phyloP scores from a whole-genome alignment of 345 rosid genomes.

The Gossypium ekmanianum region DNA sequence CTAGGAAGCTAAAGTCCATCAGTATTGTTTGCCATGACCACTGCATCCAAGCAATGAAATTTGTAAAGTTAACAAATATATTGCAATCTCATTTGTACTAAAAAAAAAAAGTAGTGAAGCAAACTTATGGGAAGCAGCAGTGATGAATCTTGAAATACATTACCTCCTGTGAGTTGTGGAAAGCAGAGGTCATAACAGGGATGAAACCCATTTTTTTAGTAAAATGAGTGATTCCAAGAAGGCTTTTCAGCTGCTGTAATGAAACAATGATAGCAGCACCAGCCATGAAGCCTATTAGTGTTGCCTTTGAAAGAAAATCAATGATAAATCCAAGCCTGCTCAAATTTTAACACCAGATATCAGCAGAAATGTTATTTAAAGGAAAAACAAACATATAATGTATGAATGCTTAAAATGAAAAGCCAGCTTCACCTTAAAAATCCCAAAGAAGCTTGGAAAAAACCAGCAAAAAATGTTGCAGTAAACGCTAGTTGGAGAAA shows the following conservation, averaged over 20 bases:
- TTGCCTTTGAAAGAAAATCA: constrained; percentile 90
- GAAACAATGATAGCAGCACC: constrained; percentile 95
- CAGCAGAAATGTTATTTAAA: neutral
- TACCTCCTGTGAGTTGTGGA: constrained; percentile 73
- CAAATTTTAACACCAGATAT: neutral
- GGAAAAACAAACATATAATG: too few relatives aligned
- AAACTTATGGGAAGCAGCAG: too few relatives aligned
- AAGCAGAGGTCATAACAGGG: constrained; percentile 79
- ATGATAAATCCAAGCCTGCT: constrained; percentile 85
- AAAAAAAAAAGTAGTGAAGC: too few relatives aligned
- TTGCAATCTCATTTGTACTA: too few relatives aligned
- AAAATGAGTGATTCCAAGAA: constrained; percentile 92
- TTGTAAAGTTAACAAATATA: too few relatives aligned
- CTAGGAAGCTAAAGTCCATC: constrained; percentile 81
- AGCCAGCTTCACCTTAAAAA: constrained; percentile 50
- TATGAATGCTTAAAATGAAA: too few relatives aligned
- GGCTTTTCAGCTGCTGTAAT: constrained; percentile 79
- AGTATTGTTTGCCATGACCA: constrained; percentile 97
- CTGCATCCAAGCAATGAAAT: constrained; percentile 33
- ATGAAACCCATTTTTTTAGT: constrained; percentile 73
- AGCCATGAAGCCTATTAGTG: constrained; percentile 90
- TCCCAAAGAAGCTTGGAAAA: constrained; percentile 91
- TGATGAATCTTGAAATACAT: too few relatives aligned
- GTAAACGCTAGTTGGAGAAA: constrained; percentile 86
- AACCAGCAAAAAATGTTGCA: constrained; percentile 87